These are phyloP conservation scores for Euphorbia celastroides DNA, from an alignment of 441 rosid species.

Conservation along the genomic window DNA sequence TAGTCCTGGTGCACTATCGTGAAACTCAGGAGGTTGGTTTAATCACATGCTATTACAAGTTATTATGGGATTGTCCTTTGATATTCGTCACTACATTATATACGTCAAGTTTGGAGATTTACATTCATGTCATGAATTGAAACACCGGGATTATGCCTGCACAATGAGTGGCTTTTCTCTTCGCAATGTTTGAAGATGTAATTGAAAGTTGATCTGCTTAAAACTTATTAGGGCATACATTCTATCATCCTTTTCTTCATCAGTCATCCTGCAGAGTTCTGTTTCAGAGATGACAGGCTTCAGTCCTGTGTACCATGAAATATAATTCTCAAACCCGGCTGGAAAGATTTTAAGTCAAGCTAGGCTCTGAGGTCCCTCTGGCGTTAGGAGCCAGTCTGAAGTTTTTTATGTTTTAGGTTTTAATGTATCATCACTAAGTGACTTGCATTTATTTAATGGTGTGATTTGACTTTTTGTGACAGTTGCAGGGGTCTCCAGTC, in stretches of 20 bases:
- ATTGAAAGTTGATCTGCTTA: background rate
- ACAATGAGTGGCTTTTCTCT: background rate
- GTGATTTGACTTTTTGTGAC: constrained; percentile 23
- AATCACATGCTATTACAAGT: constrained; percentile 9
- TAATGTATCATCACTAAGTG: background rate
- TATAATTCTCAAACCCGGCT: background rate
- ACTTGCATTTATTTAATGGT: constrained; percentile 7
- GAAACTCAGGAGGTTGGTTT: constrained; percentile 92
- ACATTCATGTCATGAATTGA: constrained; percentile 1
- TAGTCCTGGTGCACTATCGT: constrained; percentile 98
- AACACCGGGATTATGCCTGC: background rate
- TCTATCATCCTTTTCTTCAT: background rate
- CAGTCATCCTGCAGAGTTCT: background rate
- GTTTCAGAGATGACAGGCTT: background rate
- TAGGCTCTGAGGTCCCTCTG: background rate
- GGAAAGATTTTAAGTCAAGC: background rate
- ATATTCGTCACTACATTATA: constrained; percentile 5
- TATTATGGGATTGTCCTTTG: constrained; percentile 13
- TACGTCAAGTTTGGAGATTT: background rate
- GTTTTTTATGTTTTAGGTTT: background rate
- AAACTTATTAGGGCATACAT: background rate
- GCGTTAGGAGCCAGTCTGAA: constrained; percentile 1
- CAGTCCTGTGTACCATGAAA: constrained; percentile 1
- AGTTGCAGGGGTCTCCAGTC: constrained; percentile 69
- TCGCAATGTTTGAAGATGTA: background rate